Conservation (phyloP, 2,329 filamentous ascomycete species). For the Talaromyces funiculosus region DNA sequence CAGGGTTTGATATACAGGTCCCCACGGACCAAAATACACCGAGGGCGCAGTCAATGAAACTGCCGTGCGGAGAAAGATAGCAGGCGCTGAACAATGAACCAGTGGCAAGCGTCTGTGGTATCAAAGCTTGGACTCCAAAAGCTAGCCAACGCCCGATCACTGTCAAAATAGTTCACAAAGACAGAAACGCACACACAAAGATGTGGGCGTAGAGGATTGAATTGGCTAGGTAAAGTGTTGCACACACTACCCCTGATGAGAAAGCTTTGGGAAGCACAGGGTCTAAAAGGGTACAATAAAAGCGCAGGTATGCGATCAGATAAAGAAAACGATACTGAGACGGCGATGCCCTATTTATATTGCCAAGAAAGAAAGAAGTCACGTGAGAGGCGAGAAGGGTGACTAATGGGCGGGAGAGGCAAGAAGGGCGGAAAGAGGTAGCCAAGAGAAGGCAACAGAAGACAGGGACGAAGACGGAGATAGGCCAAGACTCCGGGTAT, state of each 20-base stretch:
- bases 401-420: conserved; percentile 19
- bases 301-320: neutral
- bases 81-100: neutral
- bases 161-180: neutral
- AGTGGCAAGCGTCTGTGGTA: neutral
- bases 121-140: neutral
- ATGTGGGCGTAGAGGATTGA: neutral
- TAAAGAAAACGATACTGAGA: conserved; percentile 34
- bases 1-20: conserved; percentile 19
- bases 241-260: neutral
- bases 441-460: conserved; percentile 3
- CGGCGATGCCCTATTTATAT: conserved; percentile 33
- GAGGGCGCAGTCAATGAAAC: neutral
- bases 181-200: neutral
- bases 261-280: neutral
- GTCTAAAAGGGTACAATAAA: neutral
- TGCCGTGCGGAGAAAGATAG: neutral
- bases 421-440: conserved; percentile 13
- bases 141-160: neutral
- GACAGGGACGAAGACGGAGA: neutral
- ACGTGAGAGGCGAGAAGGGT: conserved; percentile 32
- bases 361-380: conserved; percentile 35
- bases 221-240: neutral
- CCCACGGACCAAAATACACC: conserved; percentile 23
- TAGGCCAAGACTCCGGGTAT: conserved; percentile 9